Percentiles rank a stretch among this genome's conserved stretches.
Conservation (phyloP, 164 flowering plant genomes). For the Akebia trifoliata region DNA sequence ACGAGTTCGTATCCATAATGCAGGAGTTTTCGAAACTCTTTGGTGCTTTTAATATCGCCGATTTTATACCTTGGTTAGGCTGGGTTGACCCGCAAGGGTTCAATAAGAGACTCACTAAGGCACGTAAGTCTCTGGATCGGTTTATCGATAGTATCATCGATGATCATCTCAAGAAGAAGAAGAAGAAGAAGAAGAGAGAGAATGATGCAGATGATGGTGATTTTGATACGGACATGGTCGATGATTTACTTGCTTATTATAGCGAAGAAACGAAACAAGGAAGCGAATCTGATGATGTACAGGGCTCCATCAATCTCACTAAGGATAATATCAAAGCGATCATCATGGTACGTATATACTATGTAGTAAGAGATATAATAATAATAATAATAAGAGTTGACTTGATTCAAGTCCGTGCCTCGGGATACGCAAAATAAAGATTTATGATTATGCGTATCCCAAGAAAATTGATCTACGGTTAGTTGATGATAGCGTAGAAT, state of each 20-base stretch:
- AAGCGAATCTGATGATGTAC: slow-evolving; percentile 34
- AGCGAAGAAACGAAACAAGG: slow-evolving; percentile 29
- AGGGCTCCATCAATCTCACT: slow-evolving; percentile 37
- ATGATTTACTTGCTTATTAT: slow-evolving; percentile 57
- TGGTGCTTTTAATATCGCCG: slow-evolving; percentile 69
- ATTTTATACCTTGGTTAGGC: slow-evolving; percentile 53
- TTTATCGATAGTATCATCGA: slow-evolving; percentile 69
- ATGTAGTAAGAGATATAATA: too few relatives aligned
- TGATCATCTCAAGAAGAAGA: slow-evolving; percentile 39
- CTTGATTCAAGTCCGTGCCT: too few relatives aligned
- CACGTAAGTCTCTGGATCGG: slow-evolving; percentile 44
- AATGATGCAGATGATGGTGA: slow-evolving; percentile 7
- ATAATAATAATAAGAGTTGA: too few relatives aligned
- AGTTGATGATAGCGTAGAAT: too few relatives aligned
- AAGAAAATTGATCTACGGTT: too few relatives aligned
- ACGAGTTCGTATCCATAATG: slow-evolving; percentile 54
- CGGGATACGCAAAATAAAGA: too few relatives aligned
- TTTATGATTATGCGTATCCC: too few relatives aligned
- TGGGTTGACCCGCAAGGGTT: slow-evolving; percentile 59
- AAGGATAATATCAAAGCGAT: slow-evolving; percentile 76
- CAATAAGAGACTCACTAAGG: slow-evolving; percentile 32
- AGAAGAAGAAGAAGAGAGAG: slow-evolving; percentile 19
- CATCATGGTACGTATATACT: slow-evolving; percentile 53
- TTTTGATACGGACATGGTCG: slow-evolving; percentile 58
- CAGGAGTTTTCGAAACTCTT: slow-evolving; percentile 79